These are phyloP conservation scores for Erigeron canadensis DNA, from an alignment of 129 eudicot genomes.

Conservation along the genomic window DNA sequence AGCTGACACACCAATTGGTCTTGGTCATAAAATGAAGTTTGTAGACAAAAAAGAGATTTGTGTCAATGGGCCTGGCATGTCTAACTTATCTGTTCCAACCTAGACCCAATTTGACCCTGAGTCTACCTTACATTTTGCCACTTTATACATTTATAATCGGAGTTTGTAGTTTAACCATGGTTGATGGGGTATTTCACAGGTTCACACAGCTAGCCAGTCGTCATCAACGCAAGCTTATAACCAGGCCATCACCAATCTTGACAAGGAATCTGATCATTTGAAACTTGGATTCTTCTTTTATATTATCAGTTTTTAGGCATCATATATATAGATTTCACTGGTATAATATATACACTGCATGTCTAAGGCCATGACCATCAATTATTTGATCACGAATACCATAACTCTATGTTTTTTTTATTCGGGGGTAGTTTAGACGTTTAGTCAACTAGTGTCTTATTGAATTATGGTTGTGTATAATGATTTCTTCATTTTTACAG, in stretches of 20 bases:
- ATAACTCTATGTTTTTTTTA: neutral
- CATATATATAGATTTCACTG: neutral
- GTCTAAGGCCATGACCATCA: neutral
- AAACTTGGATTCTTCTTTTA: constrained; percentile 23
- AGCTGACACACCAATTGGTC: neutral
- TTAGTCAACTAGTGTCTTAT: too few species aligned
- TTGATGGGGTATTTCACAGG: constrained; percentile 29
- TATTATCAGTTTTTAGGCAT: neutral
- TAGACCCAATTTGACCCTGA: neutral
- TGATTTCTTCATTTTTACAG: neutral
- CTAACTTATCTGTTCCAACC: neutral
- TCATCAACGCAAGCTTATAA: constrained; percentile 84
- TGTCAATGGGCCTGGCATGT: neutral
- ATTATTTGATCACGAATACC: neutral
- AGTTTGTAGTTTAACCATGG: neutral
- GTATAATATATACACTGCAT: neutral
- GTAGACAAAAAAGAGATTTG: neutral
- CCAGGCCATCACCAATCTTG: constrained; percentile 75
- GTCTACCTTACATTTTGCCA: neutral
- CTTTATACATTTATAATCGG: neutral
- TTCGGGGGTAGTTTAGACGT: too few species aligned
- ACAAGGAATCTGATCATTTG: constrained; percentile 72
- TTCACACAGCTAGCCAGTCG: constrained; percentile 79
- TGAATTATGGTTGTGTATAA: neutral
- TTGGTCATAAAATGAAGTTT: too few species aligned